Conservation (phyloP, 495 filamentous ascomycete genomes). For the Xylaria palmicola region DNA sequence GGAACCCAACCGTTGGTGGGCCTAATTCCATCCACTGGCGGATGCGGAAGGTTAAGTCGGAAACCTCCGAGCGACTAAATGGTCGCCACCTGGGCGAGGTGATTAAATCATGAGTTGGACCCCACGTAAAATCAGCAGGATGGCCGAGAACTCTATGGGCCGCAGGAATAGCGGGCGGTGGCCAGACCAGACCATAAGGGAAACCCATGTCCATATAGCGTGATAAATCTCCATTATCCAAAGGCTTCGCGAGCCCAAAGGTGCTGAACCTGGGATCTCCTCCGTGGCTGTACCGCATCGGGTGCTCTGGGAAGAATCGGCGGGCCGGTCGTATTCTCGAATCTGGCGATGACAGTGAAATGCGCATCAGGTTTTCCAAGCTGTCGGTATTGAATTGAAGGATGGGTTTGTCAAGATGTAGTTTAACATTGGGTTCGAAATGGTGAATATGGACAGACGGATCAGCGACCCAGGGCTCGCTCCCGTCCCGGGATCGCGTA, state of each 20-base stretch:
- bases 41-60: slow-evolving; percentile 67
- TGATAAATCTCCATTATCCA: slow-evolving; percentile 22
- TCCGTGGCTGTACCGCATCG: slow-evolving; percentile 47
- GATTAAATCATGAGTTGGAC: slow-evolving; percentile 34
- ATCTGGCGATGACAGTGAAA: slow-evolving; percentile 7
- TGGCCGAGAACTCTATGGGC: slow-evolving; percentile 46
- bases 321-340: slow-evolving; percentile 22
- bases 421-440: slow-evolving; percentile 64
- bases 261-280: slow-evolving; percentile 39
- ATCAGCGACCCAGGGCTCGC: slow-evolving; percentile 62
- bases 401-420: slow-evolving; percentile 72
- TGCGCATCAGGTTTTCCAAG: slow-evolving; percentile 25
- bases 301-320: slow-evolving; percentile 47
- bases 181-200: slow-evolving; percentile 63
- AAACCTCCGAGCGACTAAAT: slow-evolving; percentile 53
- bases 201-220: slow-evolving; percentile 29
- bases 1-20: slow-evolving; percentile 41
- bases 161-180: slow-evolving; percentile 67
- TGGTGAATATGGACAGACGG: slow-evolving; percentile 69
- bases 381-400: slow-evolving; percentile 54
- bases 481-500: slow-evolving; percentile 48
- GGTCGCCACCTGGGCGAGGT: slow-evolving; percentile 38
- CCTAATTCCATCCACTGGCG: slow-evolving; percentile 64
- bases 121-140: slow-evolving; percentile 38
- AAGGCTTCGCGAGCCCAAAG: slow-evolving; percentile 46